A percentile compares a stretch with the other conserved stretches of the same genome.
Evolutionary conservation across 1,284 basidiomycete genomes (phyloP).

Genomic region (Cryptococcus sp.): DNA sequence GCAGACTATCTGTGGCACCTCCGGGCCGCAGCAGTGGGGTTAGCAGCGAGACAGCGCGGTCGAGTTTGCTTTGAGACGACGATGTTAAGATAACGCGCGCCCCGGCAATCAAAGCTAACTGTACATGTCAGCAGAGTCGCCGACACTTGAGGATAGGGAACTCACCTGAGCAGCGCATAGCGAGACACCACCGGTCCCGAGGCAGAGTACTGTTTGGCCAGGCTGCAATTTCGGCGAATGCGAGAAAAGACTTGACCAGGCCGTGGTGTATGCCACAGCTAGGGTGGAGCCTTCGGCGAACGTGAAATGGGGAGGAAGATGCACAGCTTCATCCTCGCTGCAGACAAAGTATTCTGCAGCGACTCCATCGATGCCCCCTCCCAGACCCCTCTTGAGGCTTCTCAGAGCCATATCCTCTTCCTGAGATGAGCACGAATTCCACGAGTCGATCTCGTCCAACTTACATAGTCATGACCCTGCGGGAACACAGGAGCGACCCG

Average conservation of each 20-base stretch:
- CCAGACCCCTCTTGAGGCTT: slow-evolving; percentile 27
- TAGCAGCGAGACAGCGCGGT: slow-evolving; percentile 29
- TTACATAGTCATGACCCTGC: slow-evolving; percentile 37
- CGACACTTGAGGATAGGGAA: not conserved
- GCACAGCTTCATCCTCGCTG: slow-evolving; percentile 33
- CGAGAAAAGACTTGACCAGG: slow-evolving; percentile 48
- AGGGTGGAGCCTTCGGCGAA: slow-evolving; percentile 46
- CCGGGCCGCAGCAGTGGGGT: slow-evolving; percentile 18
- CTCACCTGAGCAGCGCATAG: slow-evolving; percentile 46
- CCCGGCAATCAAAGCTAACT: slow-evolving; percentile 41
- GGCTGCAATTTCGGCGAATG: slow-evolving; percentile 42
- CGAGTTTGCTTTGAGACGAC: slow-evolving; percentile 45
- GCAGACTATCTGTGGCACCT: slow-evolving; percentile 18
- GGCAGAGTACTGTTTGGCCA: slow-evolving; percentile 47
- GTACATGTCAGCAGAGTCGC: not conserved
- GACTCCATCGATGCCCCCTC: slow-evolving; percentile 47
- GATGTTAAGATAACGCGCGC: slow-evolving; percentile 48
- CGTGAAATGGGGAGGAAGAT: slow-evolving; percentile 42
- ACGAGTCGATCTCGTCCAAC: not conserved
- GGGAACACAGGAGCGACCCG: slow-evolving; percentile 36
- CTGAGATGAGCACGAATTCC: slow-evolving; percentile 8
- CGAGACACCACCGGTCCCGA: slow-evolving; percentile 51
- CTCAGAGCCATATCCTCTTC: slow-evolving; percentile 36
- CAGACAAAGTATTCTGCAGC: slow-evolving; percentile 34
- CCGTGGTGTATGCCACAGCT: slow-evolving; percentile 45